Evolutionary conservation across 371 early-diverging fungal genomes (phyloP), one percentile per base, ranked within the genome.

Genomic region (Fennellomyces sp.): DNA sequence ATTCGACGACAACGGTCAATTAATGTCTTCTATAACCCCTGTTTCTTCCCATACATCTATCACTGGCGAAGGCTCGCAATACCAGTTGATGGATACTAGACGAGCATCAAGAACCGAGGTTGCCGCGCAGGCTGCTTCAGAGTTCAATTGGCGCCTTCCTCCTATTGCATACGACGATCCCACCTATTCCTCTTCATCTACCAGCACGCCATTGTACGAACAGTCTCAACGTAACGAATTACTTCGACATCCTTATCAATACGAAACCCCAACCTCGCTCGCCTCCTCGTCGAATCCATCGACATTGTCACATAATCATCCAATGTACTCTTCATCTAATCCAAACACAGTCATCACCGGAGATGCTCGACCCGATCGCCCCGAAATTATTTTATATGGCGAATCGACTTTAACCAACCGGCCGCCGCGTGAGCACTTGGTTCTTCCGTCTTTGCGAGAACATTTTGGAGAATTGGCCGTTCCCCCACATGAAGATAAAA

Each of bases 331-430:
- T 21, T 41, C 2, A 7, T 4, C 8, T 41, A 15, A n/a, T 41
- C 41, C 4, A n/a, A n/a, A n/a, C n/a, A n/a, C n/a, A n/a, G n/a
- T n/a, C n/a, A n/a, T n/a, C n/a, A n/a, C n/a, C n/a, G n/a, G n/a
- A 38, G 58, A 61, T 29, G 50, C 33, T n/a, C 51, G 39, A 6
- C 51, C 59, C 8, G 59, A 58, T 21, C 59, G 59, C 7, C 59
- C 59, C 13, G 59, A 58, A 23, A n/a, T 58, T 12, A 39, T 58
- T 50, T 31, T 58, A 28, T 36, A 51, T 36, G n/a, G 33, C 59
- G 12, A 25, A 35, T 17, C 30, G 21, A 30, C 17, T 23, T 6
- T 19, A 11, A 15, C 27, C 13, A 26, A 29, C 23, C 45, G 15
- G 13, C 30, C 19, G 1, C 3, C 45, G 4, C 31, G 19, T 13